Conservation (phyloP, 2,329 filamentous ascomycete species). For the Claviceps lovelessii region DNA sequence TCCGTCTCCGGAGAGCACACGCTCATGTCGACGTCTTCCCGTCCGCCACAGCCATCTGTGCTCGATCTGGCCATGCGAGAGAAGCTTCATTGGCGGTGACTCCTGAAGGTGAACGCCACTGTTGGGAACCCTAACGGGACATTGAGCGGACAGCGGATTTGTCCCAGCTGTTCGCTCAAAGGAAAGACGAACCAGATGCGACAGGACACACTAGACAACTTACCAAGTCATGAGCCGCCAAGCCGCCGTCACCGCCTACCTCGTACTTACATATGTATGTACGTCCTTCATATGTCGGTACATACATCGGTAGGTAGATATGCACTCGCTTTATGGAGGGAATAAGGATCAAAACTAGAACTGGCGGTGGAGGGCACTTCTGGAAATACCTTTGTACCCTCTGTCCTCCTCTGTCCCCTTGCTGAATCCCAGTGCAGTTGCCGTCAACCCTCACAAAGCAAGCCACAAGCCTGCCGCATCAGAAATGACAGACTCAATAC, state of each 20-base stretch:
- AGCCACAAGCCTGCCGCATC: not conserved
- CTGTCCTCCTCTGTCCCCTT: not conserved
- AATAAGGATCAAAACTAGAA: not conserved
- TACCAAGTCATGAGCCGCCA: not conserved
- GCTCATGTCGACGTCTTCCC: no score
- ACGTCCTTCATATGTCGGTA: no score
- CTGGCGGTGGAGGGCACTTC: not conserved
- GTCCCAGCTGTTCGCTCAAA: not conserved
- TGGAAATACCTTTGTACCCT: not conserved
- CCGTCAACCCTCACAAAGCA: not conserved
- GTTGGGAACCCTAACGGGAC: not conserved
- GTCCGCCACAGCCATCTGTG: not conserved
- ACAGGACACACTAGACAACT: not conserved
- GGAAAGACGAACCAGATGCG: not conserved
- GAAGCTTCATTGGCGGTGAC: not conserved
- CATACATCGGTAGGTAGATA: no score
- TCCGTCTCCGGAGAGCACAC: not conserved
- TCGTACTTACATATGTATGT: not conserved
- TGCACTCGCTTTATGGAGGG: not conserved
- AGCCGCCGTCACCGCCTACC: not conserved
- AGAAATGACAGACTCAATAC: not conserved
- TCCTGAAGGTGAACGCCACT: not conserved
- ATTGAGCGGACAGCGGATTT: not conserved
- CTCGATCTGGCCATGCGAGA: not conserved
- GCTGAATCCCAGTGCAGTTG: not conserved